Base-by-base conservation (phyloP, 352 stramenopile genomes). In the Phytophthora hybrid region DNA sequence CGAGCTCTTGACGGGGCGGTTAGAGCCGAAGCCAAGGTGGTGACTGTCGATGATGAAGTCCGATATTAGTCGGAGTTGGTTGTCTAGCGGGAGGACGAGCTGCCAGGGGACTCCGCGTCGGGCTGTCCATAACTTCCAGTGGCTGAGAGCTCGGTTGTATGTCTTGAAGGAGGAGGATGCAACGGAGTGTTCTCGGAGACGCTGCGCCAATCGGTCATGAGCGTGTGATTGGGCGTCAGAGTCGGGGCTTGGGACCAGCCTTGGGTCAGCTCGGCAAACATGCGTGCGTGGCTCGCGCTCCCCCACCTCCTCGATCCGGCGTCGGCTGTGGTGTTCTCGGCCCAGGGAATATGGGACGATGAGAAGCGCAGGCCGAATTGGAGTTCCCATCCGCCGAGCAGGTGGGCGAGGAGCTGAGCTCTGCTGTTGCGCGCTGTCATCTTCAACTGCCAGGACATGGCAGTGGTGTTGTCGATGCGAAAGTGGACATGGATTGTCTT, bases 391-490 rank as follows among this genome's bases (percentile, higher is more conserved):
- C n/a, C 14, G n/a, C 32, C 5, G 23, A 67, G 14, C 41, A 63
- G 47, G 11, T 46, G 14, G 18, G 53, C 44, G 14, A 70, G 5
- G 4, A 32, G 29, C 34, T 77, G 71, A 1, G 71, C 54, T 7
- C 63, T 55, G 1, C 54, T 14, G 18, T 78, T 78, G 5, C 21
- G 44, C 13, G 52, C 41, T 0, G 32, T 37, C 16, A 74, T 49
- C 2, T 55, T 52, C 16, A 4, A n/a, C n/a, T 52, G 44, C 44
- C 44, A 52, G 14, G 44, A 52, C 44, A 52, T 14, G 44, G n/a
- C 5, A 8, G 74, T 73, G 1, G 58, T 73, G 37, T 74, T 77
- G 62, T 77, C 65, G 39, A 73, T 77, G 1, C 5, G 34, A 39
- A 80, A 74, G 3, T 67, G 63, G 0, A 77, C 51, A 14, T 80